Conservation (phyloP, 139 green algal genomes). For the Edaphochlamys debaryana region DNA sequence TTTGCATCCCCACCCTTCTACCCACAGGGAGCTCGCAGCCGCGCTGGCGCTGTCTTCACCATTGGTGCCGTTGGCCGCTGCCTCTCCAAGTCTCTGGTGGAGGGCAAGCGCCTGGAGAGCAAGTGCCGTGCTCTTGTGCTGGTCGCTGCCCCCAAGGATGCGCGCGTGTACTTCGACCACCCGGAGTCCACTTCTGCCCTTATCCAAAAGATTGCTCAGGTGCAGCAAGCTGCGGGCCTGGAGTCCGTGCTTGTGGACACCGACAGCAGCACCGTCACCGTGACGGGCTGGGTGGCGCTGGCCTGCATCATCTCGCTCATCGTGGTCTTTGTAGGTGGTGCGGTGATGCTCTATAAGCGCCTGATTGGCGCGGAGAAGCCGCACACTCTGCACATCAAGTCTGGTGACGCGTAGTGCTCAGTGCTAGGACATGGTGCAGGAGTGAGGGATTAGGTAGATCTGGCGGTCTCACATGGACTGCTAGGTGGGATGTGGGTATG, state of each 20-base stretch:
- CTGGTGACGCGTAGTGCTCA: conserved; percentile 66
- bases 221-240: conserved; percentile 59
- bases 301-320: conserved; percentile 70
- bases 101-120: conserved; percentile 49
- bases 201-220: conserved; percentile 60
- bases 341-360: conserved; percentile 58
- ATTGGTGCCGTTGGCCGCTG: conserved; percentile 83
- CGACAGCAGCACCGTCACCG: conserved; percentile 66
- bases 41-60: conserved; percentile 64
- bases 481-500: no score
- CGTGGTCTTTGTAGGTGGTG: conserved; percentile 58
- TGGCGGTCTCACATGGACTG: no score
- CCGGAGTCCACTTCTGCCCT: conserved; percentile 55
- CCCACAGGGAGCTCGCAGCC: conserved; percentile 35
- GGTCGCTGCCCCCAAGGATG: conserved; percentile 77
- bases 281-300: conserved; percentile 80
- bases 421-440: no score
- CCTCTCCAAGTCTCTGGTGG: conserved; percentile 75
- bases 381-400: conserved; percentile 70
- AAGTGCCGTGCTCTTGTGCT: conserved; percentile 72
- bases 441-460: no score
- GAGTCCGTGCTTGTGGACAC: conserved; percentile 63
- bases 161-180: conserved; percentile 56
- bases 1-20: no score
- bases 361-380: conserved; percentile 60